phyloP scores from a whole-genome alignment of 495 filamentous ascomycete species.

The Talaromyces borbonicus region DNA sequence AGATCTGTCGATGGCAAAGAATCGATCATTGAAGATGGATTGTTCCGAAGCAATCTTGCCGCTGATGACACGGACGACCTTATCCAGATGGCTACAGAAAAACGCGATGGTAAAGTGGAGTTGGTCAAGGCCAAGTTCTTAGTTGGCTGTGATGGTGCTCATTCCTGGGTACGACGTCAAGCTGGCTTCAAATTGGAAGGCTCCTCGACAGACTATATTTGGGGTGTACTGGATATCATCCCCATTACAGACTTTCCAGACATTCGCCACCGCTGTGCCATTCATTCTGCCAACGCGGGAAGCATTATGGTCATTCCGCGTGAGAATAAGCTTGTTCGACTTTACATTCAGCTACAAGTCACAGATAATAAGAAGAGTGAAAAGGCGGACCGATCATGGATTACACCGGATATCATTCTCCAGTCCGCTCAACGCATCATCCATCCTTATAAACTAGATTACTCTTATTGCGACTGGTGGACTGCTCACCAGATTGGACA shows the following conservation, averaged over 20 bases:
- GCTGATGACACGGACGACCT: conserved; percentile 50
- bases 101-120: conserved; percentile 14
- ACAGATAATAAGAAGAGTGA: conserved; percentile 11
- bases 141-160: conserved; percentile 55
- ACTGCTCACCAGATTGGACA: conserved; percentile 60
- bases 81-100: conserved; percentile 21
- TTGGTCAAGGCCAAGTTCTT: conserved; percentile 49
- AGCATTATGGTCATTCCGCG: conserved; percentile 59
- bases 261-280: conserved; percentile 54
- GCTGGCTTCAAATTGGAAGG: conserved; percentile 44
- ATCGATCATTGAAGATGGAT: conserved; percentile 31
- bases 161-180: conserved; percentile 46
- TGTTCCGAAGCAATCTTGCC: conserved; percentile 46
- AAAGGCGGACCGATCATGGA: conserved; percentile 39
- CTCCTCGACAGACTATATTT: conserved; percentile 49
- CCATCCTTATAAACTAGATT: conserved; percentile 50
- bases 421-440: conserved; percentile 49
- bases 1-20: conserved; percentile 1
- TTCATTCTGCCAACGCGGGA: conserved; percentile 52
- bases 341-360: conserved; percentile 58
- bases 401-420: conserved; percentile 49
- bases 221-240: conserved; percentile 53
- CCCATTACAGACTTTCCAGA: conserved; percentile 59
- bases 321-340: conserved; percentile 53
- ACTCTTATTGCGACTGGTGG: conserved; percentile 58